A percentile compares a stretch with the other conserved stretches of the same genome.
Conservation (phyloP, 2,329 filamentous ascomycete genomes). For the Dothistroma septosporum region DNA sequence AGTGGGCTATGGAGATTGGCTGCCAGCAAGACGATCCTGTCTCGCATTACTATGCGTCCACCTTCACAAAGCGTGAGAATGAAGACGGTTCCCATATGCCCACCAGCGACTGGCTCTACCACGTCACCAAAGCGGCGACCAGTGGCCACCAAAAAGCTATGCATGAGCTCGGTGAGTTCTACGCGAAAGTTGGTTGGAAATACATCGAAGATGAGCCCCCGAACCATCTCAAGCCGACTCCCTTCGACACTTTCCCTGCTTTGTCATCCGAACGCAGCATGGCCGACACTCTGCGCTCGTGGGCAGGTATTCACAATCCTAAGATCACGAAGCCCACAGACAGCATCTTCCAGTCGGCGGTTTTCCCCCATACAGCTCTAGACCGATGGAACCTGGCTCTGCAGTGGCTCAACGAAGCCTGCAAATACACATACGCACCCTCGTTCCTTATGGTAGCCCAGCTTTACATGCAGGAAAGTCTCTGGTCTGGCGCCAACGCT, state of each 20-base stretch:
- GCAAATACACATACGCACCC: conserved; percentile 24
- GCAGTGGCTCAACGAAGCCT: conserved; percentile 28
- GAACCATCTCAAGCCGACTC: conserved; percentile 32
- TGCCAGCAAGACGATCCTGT: conserved; percentile 42
- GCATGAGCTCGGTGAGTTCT: conserved; percentile 39
- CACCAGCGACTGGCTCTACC: conserved; percentile 40
- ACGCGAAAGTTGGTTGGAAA: conserved; percentile 32
- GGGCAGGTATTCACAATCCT: conserved; percentile 8
- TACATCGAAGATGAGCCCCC: conserved; percentile 35
- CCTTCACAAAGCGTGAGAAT: conserved; percentile 21
- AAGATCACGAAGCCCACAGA: conserved; percentile 12
- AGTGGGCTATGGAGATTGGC: conserved; percentile 36
- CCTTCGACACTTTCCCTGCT: conserved; percentile 31
- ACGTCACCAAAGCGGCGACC: conserved; percentile 45
- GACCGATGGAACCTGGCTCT: conserved; percentile 26
- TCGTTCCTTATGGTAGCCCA: conserved; percentile 27
- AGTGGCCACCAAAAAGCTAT: conserved; percentile 39
- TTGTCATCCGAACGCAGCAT: not conserved
- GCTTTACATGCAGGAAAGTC: conserved; percentile 24
- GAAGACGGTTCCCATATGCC: conserved; percentile 21
- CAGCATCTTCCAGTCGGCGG: conserved; percentile 27
- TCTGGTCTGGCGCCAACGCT: conserved; percentile 24
- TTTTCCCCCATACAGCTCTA: conserved; percentile 25
- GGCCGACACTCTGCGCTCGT: not conserved
- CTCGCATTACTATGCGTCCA: conserved; percentile 37